Evolutionary conservation across 495 filamentous ascomycete genomes (phyloP), one percentile per base, ranked within the genome.

Genomic region (Aeminium ludgeri): DNA sequence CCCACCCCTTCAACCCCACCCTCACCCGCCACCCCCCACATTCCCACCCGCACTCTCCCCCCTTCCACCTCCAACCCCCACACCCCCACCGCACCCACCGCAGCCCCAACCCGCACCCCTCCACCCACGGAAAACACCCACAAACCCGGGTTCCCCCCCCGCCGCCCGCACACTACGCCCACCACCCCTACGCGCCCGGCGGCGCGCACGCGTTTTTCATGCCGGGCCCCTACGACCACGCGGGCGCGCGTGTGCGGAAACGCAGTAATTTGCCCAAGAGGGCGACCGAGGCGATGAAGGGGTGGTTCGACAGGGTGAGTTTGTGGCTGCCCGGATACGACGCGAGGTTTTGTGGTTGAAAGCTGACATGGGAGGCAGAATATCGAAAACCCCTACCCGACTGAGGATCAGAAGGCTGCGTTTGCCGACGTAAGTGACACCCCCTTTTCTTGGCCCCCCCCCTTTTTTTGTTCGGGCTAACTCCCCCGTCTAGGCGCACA

Each of bases 221-320:
- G 43, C 44, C 48, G 3, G 46, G 38, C 18, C 43, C 35, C 16
- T 51, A 51, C 35, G 48, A 51, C 11, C 40, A 46, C 38, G 32
- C 46, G 20, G 39, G 46, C 2, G 38, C 34, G 10, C 46, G 46
- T 20, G 43, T 44, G 13, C 43, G 48, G 4, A 51, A 51, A 33
- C 32, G 48, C 15, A 51, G 48, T 18, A 51, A 51, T 20, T 25
- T 51, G 31, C 48, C 48, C 1, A 51, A 51, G 27, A 38, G 40
- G 13, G 46, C 48, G n/a, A 51, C 48, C 1, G 48, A 51, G 39
- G 43, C 46, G 12, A 51, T 51, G 48, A 46, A 46, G 31, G 43
- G 37, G 10, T 51, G 48, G 48, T 51, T 51, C 19, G 48, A 51
- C 31, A 35, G 40, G 42, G 46, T 50, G 33, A n/a, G 41, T 18